Percentiles rank a stretch among this genome's conserved stretches.
Conservation (phyloP, 2,329 filamentous ascomycete genomes). For the Hypoxylon sp. region DNA sequence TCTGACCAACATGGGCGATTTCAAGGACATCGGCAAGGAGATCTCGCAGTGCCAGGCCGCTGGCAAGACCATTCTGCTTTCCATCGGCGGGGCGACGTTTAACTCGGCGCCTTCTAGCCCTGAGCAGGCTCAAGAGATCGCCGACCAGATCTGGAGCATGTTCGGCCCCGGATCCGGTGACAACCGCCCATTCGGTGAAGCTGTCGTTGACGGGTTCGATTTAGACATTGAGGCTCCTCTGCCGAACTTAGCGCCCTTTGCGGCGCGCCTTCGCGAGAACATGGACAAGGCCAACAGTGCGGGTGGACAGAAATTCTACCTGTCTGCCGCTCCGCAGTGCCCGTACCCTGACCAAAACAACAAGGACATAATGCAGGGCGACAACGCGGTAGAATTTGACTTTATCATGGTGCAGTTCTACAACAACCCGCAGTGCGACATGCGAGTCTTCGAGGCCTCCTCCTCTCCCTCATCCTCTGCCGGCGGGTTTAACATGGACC, state of each 20-base stretch:
- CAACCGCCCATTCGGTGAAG: slow-evolving; percentile 75
- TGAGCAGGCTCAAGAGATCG: slow-evolving; percentile 65
- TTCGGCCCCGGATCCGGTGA: slow-evolving; percentile 71
- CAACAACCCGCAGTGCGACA: slow-evolving; percentile 74
- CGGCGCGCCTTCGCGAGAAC: slow-evolving; percentile 65
- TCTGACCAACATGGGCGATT: slow-evolving; percentile 76
- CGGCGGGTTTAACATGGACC: slow-evolving; percentile 70
- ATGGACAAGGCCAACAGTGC: slow-evolving; percentile 61
- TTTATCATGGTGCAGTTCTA: slow-evolving; percentile 75
- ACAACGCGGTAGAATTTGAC: slow-evolving; percentile 67
- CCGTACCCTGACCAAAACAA: slow-evolving; percentile 72
- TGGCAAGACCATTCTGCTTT: slow-evolving; percentile 78
- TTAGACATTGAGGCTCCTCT: slow-evolving; percentile 76
- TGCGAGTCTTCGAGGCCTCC: slow-evolving; percentile 61
- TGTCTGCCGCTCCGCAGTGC: slow-evolving; percentile 77
- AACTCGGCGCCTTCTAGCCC: slow-evolving; percentile 66
- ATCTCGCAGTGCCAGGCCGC: slow-evolving; percentile 71
- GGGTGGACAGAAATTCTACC: slow-evolving; percentile 65
- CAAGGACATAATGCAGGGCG: slow-evolving; percentile 63
- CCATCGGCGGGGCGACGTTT: slow-evolving; percentile 77
- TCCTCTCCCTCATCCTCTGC: background rate
- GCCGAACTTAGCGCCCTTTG: slow-evolving; percentile 72
- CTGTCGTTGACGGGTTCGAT: slow-evolving; percentile 79
- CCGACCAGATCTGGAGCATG: slow-evolving; percentile 75
- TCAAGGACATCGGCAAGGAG: slow-evolving; percentile 56